phyloP scores from a whole-genome alignment of 305 asterid genomes.

The Salvia sclarea region DNA sequence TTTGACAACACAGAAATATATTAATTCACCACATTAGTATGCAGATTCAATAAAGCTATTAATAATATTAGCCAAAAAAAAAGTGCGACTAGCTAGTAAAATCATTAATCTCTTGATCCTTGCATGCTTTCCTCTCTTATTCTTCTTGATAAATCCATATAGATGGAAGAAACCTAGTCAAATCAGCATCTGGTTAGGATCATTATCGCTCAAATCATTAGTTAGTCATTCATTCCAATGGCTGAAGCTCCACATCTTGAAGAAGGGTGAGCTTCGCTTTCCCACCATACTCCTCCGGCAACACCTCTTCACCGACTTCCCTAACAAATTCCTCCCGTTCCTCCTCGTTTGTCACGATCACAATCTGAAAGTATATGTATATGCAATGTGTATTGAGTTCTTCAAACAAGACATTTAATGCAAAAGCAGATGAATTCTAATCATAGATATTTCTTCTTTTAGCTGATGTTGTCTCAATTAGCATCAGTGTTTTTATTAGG shows the following conservation, averaged over 20 bases:
- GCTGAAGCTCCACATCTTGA: slow-evolving; percentile 49
- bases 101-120: slow-evolving; percentile 14
- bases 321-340: slow-evolving; percentile 41
- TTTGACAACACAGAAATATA: background rate
- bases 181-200: background rate
- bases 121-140: slow-evolving; percentile 7
- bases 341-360: slow-evolving; percentile 61
- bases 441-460: background rate
- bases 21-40: background rate
- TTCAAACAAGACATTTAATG: background rate
- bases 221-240: slow-evolving; percentile 32
- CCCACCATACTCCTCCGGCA: slow-evolving; percentile 79
- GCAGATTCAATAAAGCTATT: background rate
- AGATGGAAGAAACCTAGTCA: background rate
- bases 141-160: slow-evolving; percentile 16
- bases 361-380: slow-evolving; percentile 39
- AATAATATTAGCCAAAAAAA: too few relatives aligned
- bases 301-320: slow-evolving; percentile 61
- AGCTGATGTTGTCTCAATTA: too few relatives aligned
- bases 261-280: slow-evolving; percentile 44
- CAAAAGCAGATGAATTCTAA: background rate
- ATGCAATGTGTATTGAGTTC: background rate
- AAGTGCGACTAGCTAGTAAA: background rate
- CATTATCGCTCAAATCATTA: slow-evolving; percentile 6
- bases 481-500: background rate